Conservation (phyloP, 176 grass and related monocot species). For the Tuctoria greenei region DNA sequence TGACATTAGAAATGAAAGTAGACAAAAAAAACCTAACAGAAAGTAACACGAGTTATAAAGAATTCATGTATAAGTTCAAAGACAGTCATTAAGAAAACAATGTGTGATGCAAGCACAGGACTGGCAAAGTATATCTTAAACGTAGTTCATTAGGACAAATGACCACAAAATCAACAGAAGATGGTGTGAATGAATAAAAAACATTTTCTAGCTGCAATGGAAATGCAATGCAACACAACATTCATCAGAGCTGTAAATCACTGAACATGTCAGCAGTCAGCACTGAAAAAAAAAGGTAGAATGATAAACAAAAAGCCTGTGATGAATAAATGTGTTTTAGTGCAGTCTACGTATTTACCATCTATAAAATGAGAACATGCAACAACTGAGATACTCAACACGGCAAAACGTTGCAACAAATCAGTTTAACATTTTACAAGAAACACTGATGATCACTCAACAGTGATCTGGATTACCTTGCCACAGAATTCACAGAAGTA, state of each 20-base stretch:
- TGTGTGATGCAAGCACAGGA: no score
- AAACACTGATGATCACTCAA: not conserved
- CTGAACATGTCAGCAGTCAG: not conserved
- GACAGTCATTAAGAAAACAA: not conserved
- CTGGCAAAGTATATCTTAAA: not conserved
- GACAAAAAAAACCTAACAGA: not conserved
- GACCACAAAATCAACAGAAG: not conserved
- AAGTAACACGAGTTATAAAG: not conserved
- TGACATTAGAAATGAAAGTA: not conserved
- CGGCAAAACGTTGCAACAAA: not conserved
- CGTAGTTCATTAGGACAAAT: not conserved
- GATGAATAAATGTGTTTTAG: not conserved
- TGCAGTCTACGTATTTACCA: not conserved
- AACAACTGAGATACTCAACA: not conserved
- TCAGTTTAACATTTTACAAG: not conserved
- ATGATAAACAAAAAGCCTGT: not conserved
- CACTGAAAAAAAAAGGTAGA: not conserved
- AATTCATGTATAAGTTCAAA: not conserved
- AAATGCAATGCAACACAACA: not conserved
- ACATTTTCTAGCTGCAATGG: not conserved
- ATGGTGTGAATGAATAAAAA: not conserved
- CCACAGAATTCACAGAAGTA: constrained; percentile 96
- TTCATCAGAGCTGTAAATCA: not conserved
- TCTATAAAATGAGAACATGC: not conserved
- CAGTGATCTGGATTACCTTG: constrained; percentile 40